phyloP scores from a whole-genome alignment of 106 monocot species.

The Dioscorea alata region DNA sequence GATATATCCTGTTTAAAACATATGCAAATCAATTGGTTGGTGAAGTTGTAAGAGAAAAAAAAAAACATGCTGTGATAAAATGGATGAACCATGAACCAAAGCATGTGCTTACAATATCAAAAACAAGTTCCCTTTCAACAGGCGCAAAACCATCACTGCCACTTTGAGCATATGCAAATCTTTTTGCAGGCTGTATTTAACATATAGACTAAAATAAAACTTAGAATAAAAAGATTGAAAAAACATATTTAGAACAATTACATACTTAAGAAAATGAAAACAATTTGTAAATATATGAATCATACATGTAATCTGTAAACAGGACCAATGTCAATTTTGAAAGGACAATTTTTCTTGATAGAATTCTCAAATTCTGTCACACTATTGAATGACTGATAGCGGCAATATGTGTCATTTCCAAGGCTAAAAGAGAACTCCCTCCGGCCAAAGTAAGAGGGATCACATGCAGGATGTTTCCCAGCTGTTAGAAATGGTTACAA shows the following conservation, averaged over 20 bases:
- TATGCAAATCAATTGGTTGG: background rate
- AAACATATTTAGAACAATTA: constrained; percentile 3
- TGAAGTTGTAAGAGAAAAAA: background rate
- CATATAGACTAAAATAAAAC: background rate
- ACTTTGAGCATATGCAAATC: constrained; percentile 73
- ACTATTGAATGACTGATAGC: constrained; percentile 78
- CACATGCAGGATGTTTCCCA: constrained; percentile 93
- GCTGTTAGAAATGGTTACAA: constrained; percentile 37
- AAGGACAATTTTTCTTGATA: constrained; percentile 78
- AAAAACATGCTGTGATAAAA: background rate
- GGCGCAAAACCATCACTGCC: constrained; percentile 65
- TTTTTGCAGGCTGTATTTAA: constrained; percentile 61
- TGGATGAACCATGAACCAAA: background rate
- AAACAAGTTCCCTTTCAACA: constrained; percentile 87
- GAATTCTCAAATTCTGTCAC: constrained; percentile 71
- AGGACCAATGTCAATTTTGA: constrained; percentile 90
- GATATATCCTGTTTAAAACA: constrained; percentile 66
- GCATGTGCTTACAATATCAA: constrained; percentile 84
- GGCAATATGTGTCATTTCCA: constrained; percentile 77
- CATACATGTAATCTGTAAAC: constrained; percentile 85
- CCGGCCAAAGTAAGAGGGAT: constrained; percentile 63
- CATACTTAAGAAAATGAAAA: background rate
- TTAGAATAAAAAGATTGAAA: background rate
- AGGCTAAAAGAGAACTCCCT: constrained; percentile 93
- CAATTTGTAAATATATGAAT: background rate